Base-by-base conservation (phyloP, 1,139 yeast genomes). In the Pneumocystis murina region DNA sequence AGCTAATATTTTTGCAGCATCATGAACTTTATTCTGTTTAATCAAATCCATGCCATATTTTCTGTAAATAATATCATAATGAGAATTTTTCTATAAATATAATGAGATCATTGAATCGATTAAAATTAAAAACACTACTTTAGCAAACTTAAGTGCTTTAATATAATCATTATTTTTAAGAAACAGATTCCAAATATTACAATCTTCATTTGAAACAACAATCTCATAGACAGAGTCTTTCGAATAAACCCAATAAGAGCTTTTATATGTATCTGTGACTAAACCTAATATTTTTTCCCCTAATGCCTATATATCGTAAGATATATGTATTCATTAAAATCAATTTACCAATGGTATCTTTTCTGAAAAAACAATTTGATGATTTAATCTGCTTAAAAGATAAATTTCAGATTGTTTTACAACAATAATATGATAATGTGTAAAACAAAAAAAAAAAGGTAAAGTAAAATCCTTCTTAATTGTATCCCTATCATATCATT, bases 161-260 rank as follows among this genome's bases (percentile, higher is more conserved):
- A 85, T 87, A 72, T 79, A 91, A 65, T 82, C 78, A 0, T 82
- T 80, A 70, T 82, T 78, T 59, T 81, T 82, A 64, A 86, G 78
- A 71, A 87, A 79, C 6, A 85, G 79, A 67, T 80, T 81, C 96
- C 97, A 89, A 3, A 90, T 84, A 33, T 87, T 85, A 5, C 80
- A 76, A 6, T 84, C 78, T 72, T 92, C 97, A 68, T 86, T 81
- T 40, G 79, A 80, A 10, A 87, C 77, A 2, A 87, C 79, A 10
- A 94, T 74, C 71, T 94, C 96, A 70, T 79, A 85, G 12, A 88
- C 80, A 61, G 73, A 76, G 1, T 72, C 69, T 33, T 75, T 72
- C 0, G 87, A 79, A 68, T 75, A 83, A 2, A 83, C 73, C 92
- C 92, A 86, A 68, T 75, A 84, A 0, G 88, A 84, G 3, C 77